Percentiles rank a stretch among this genome's conserved stretches.
Conservation (phyloP, 805 yeast genomes). For the Candida pseudofarinosa region DNA sequence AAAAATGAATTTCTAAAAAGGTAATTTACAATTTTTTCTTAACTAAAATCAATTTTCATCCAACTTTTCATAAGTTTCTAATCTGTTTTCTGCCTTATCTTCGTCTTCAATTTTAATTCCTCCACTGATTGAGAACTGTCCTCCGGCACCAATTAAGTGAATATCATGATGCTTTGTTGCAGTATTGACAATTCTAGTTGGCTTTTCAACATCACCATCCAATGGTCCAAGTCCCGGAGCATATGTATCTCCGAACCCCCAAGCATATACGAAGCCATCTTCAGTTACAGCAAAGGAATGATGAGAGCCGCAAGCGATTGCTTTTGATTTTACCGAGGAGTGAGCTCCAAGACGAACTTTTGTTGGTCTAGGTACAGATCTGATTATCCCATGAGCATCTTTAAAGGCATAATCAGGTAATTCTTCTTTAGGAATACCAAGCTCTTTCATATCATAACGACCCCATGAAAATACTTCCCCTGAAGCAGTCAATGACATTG, state of each 20-base stretch:
- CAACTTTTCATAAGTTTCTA: constrained; percentile 49
- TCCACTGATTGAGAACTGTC: constrained; percentile 89
- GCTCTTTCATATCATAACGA: constrained; percentile 87
- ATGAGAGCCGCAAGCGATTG: constrained; percentile 82
- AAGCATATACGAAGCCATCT: constrained; percentile 83
- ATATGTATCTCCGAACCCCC: constrained; percentile 98
- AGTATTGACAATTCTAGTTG: constrained; percentile 88
- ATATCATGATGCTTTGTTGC: constrained; percentile 84
- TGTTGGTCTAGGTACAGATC: constrained; percentile 86
- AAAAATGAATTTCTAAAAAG: neutral
- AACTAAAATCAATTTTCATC: constrained; percentile 23
- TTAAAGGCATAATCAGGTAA: constrained; percentile 70
- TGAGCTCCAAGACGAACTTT: constrained; percentile 40
- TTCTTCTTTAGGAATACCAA: constrained; percentile 67
- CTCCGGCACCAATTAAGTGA: constrained; percentile 82
- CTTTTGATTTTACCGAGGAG: constrained; percentile 25
- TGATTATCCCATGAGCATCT: constrained; percentile 75
- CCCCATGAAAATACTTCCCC: constrained; percentile 88
- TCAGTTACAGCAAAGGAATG: constrained; percentile 83
- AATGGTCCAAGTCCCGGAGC: constrained; percentile 94
- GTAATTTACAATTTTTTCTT: neutral
- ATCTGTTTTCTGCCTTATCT: constrained; percentile 43
- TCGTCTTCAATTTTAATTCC: constrained; percentile 64
- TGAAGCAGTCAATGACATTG: constrained; percentile 64
- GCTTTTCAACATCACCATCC: constrained; percentile 81